These are phyloP conservation scores for Atkinsonella hypoxylon DNA, from an alignment of 2,329 filamentous ascomycete species.

Conservation along the genomic window DNA sequence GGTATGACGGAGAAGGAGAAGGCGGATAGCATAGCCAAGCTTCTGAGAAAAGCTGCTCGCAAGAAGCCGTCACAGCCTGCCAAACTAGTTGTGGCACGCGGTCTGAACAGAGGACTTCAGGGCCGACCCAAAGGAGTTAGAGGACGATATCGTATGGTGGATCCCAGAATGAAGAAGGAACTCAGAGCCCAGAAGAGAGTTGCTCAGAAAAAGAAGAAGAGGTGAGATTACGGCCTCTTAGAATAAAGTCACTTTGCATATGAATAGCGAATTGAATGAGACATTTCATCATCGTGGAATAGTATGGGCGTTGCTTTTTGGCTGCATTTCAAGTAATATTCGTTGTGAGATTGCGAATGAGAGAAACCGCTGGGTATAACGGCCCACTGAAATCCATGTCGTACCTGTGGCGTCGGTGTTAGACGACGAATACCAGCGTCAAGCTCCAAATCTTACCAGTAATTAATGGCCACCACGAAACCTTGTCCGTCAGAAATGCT, in stretches of 20 bases:
- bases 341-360: conserved; percentile 31
- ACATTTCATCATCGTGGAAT: background rate
- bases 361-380: conserved; percentile 49
- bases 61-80: conserved; percentile 78
- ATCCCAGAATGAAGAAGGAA: conserved; percentile 94
- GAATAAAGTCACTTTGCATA: conserved; percentile 1
- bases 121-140: conserved; percentile 86
- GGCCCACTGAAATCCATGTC: conserved; percentile 66
- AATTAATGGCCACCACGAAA: conserved; percentile 69
- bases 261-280: conserved; percentile 1
- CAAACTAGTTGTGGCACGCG: conserved; percentile 79
- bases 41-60: conserved; percentile 72
- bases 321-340: background rate
- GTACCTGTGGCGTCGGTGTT: conserved; percentile 39
- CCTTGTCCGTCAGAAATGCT: conserved; percentile 56
- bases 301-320: background rate
- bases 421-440: background rate
- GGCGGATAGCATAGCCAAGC: conserved; percentile 65
- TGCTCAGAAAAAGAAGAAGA: conserved; percentile 55
- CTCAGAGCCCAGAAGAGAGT: conserved; percentile 72
- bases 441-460: conserved; percentile 44
- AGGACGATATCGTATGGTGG: conserved; percentile 95
- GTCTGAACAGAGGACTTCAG: conserved; percentile 71
- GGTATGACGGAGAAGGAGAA: conserved; percentile 95
- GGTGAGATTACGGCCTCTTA: conserved; percentile 2